These are phyloP conservation scores for Fragaria iinumae DNA, from an alignment of 306 rosid genomes.

Conservation along the genomic window DNA sequence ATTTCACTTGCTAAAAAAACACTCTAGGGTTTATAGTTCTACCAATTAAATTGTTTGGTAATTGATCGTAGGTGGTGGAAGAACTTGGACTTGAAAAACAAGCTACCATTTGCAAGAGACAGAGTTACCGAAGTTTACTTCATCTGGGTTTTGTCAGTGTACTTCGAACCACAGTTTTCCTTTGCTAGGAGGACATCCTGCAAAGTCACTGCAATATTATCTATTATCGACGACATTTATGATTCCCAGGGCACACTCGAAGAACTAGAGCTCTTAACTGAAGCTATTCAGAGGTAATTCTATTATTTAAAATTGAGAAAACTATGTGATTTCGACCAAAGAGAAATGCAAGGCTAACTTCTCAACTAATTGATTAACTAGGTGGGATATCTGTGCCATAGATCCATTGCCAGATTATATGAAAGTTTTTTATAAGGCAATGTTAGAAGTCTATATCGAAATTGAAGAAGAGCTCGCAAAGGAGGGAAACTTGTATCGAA, in stretches of 20 bases:
- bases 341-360: too few species aligned
- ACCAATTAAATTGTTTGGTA: background rate
- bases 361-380: too few species aligned
- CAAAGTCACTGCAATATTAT: background rate
- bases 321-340: too few species aligned
- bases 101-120: background rate
- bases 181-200: background rate
- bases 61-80: background rate
- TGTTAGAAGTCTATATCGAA: too few species aligned
- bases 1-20: too few species aligned
- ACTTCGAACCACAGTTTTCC: background rate
- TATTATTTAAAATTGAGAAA: too few species aligned
- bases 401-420: too few species aligned
- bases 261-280: background rate
- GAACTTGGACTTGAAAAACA: background rate
- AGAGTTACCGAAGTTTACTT: background rate
- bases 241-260: background rate
- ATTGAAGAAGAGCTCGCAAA: too few species aligned
- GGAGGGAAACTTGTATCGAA: too few species aligned
- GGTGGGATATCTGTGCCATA: too few species aligned
- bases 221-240: background rate
- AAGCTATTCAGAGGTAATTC: background rate
- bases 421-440: too few species aligned
- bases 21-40: too few species aligned
- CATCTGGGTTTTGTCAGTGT: background rate